Percentiles rank a stretch among this genome's conserved stretches.
phyloP scores from a whole-genome alignment of 371 early-diverging fungal genomes.

The Choanephora cucurbitarum region DNA sequence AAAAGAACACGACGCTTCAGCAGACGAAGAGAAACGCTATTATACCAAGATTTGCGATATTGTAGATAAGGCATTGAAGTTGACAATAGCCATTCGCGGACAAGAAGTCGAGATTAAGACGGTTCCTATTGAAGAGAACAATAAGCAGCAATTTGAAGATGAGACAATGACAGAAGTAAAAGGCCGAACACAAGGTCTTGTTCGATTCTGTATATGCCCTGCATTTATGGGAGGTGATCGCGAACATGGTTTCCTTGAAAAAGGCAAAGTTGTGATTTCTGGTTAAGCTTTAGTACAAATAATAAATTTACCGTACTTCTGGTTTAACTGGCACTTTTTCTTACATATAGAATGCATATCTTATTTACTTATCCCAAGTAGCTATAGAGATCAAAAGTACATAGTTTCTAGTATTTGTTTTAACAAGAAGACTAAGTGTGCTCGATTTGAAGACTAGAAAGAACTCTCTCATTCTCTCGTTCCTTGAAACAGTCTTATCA shows the following conservation, averaged over 20 bases:
- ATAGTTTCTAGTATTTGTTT: too few relatives aligned
- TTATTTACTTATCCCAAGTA: too few relatives aligned
- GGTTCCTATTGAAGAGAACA: slow-evolving; percentile 44
- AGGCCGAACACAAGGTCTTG: slow-evolving; percentile 29
- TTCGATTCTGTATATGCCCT: slow-evolving; percentile 40
- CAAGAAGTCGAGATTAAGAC: slow-evolving; percentile 59
- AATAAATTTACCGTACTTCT: too few relatives aligned
- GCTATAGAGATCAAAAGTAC: too few relatives aligned
- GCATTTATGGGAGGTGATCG: slow-evolving; percentile 41
- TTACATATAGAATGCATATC: too few relatives aligned
- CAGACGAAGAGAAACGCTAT: slow-evolving; percentile 44
- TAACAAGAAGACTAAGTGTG: too few relatives aligned
- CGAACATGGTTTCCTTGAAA: slow-evolving; percentile 50
- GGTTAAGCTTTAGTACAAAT: too few relatives aligned
- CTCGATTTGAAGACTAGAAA: too few relatives aligned
- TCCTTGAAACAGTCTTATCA: too few relatives aligned
- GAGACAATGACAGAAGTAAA: slow-evolving; percentile 46
- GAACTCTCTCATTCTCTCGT: too few relatives aligned
- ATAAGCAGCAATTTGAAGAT: slow-evolving; percentile 41
- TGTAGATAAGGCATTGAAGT: slow-evolving; percentile 54
- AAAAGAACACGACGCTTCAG: slow-evolving; percentile 39
- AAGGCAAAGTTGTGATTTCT: slow-evolving; percentile 48
- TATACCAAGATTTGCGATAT: slow-evolving; percentile 52
- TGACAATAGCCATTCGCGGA: slow-evolving; percentile 59
- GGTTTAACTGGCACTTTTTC: too few relatives aligned